These are phyloP conservation scores for Microascus cirrosus DNA, from an alignment of 2,329 filamentous ascomycete species.

Conservation along the genomic window DNA sequence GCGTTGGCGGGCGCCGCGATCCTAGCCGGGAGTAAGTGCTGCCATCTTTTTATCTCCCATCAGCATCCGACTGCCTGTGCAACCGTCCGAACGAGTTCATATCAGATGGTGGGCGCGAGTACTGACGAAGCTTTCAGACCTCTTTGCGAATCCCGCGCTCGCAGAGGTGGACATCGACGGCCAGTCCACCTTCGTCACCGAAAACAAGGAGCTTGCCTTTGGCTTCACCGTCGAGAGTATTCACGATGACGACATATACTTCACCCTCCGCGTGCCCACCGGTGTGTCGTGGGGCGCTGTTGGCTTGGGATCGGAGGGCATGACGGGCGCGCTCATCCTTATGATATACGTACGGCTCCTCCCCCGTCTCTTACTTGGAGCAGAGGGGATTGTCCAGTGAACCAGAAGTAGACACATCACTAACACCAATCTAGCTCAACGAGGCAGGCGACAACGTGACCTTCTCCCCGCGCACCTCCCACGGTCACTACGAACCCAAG, in stretches of 20 bases:
- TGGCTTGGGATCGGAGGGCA: slow-evolving; percentile 40
- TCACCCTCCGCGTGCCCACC: slow-evolving; percentile 37
- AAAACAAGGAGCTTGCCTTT: slow-evolving; percentile 32
- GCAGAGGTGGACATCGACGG: slow-evolving; percentile 14
- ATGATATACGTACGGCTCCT: slow-evolving; percentile 31
- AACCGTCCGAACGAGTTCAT: not conserved
- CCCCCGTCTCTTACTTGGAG: not conserved
- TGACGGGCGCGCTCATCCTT: slow-evolving; percentile 40
- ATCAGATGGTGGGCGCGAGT: not conserved
- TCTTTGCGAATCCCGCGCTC: slow-evolving; percentile 9
- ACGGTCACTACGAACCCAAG: slow-evolving; percentile 39
- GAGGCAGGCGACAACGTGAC: slow-evolving; percentile 36
- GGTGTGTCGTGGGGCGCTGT: slow-evolving; percentile 40
- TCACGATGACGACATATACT: slow-evolving; percentile 38
- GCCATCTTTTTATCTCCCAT: not conserved
- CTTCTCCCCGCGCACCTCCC: slow-evolving; percentile 40
- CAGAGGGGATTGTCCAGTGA: not conserved
- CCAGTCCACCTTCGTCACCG: slow-evolving; percentile 32
- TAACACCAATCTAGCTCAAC: slow-evolving; percentile 16
- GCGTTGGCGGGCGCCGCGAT: not conserved
- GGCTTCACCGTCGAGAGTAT: slow-evolving; percentile 36
- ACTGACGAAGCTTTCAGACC: slow-evolving; percentile 5
- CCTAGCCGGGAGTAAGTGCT: slow-evolving; percentile 1
- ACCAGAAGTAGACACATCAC: no score
- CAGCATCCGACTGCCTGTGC: not conserved